Evolutionary conservation across 2,329 filamentous ascomycete species (phyloP).

Genomic region (Phymatotrichopsis omnivora): DNA sequence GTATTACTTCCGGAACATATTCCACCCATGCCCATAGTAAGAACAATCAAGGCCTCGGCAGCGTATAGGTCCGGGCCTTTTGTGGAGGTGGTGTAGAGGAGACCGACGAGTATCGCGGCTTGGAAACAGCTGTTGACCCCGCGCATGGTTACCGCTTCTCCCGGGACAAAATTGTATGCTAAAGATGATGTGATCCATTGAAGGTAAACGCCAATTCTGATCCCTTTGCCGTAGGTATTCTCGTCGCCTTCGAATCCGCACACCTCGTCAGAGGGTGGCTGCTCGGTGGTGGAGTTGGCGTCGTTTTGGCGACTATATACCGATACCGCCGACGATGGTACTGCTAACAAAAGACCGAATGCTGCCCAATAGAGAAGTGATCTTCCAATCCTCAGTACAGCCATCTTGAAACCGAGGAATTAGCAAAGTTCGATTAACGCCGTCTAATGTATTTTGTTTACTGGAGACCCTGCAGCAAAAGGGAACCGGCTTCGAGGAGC

Average conservation of each 20-base stretch:
- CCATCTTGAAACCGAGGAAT: no score
- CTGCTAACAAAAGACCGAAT: no score
- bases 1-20: slow-evolving; percentile 16
- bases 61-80: slow-evolving; percentile 16
- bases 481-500: no score
- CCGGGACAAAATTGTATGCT: slow-evolving; percentile 29
- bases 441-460: no score
- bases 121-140: slow-evolving; percentile 26
- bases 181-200: slow-evolving; percentile 32
- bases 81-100: slow-evolving; percentile 23
- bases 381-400: no score
- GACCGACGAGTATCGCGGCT: slow-evolving; percentile 24
- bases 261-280: no score
- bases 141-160: slow-evolving; percentile 19
- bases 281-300: no score
- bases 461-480: no score
- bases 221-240: slow-evolving; percentile 34
- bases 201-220: slow-evolving; percentile 33
- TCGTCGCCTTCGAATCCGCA: slow-evolving; percentile 30
- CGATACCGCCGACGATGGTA: no score
- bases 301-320: no score
- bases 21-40: slow-evolving; percentile 25
- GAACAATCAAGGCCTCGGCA: slow-evolving; percentile 24
- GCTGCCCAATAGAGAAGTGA: no score
- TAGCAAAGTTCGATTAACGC: no score